Evolutionary conservation across 371 early-diverging fungal species (phyloP).

Genomic region (Mortierella sp.): DNA sequence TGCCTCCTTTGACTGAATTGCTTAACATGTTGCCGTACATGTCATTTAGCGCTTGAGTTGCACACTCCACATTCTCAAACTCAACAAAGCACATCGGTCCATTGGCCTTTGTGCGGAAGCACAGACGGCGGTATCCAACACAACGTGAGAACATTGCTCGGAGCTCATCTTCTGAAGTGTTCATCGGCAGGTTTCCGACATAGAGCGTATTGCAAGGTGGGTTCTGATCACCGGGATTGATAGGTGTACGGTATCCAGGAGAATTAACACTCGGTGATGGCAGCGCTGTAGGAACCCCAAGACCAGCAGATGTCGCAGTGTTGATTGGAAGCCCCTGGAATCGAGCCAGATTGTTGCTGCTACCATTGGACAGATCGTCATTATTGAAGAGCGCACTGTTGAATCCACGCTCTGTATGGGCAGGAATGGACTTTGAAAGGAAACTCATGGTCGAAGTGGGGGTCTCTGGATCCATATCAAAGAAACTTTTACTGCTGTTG

Average conservation of each 20-base stretch:
- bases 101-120: slow-evolving; percentile 80
- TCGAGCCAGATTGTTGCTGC: slow-evolving; percentile 27
- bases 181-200: slow-evolving; percentile 91
- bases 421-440: slow-evolving; percentile 54
- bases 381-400: slow-evolving; percentile 62
- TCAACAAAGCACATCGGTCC: slow-evolving; percentile 96
- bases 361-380: slow-evolving; percentile 54
- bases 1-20: slow-evolving; percentile 91
- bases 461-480: slow-evolving; percentile 30
- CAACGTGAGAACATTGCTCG: slow-evolving; percentile 76
- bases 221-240: slow-evolving; percentile 86
- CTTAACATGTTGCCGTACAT: slow-evolving; percentile 81
- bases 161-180: slow-evolving; percentile 88
- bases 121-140: slow-evolving; percentile 87
- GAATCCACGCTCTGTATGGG: slow-evolving; percentile 62
- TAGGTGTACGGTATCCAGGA: slow-evolving; percentile 51
- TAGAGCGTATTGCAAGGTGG: slow-evolving; percentile 98
- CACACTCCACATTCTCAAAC: slow-evolving; percentile 89
- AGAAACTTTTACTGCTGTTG: slow-evolving; percentile 27
- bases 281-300: slow-evolving; percentile 29
- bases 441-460: slow-evolving; percentile 32
- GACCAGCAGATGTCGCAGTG: slow-evolving; percentile 45
- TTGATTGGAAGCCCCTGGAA: slow-evolving; percentile 59
- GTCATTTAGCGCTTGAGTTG: slow-evolving; percentile 85
- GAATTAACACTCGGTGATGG: slow-evolving; percentile 51